These are phyloP conservation scores for Talaromyces funiculosus DNA, from an alignment of 2,329 filamentous ascomycete genomes.

Conservation along the genomic window DNA sequence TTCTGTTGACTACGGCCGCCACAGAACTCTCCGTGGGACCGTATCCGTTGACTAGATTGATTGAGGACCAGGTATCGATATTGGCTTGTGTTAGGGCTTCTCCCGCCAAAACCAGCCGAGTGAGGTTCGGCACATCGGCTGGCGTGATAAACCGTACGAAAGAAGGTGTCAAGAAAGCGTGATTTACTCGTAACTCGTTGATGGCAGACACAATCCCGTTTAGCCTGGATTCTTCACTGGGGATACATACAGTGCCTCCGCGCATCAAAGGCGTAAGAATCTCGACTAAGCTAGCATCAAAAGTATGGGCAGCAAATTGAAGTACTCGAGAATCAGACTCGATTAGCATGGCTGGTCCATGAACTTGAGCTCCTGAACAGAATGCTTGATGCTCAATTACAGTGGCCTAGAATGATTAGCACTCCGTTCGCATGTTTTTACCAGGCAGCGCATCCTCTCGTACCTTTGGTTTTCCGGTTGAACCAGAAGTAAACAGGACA, in stretches of 20 bases:
- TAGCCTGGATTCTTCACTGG: slow-evolving; percentile 43
- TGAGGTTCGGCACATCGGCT: slow-evolving; percentile 26
- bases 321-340: slow-evolving; percentile 53
- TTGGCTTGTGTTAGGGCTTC: slow-evolving; percentile 40
- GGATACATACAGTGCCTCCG: slow-evolving; percentile 57
- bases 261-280: slow-evolving; percentile 51
- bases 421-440: slow-evolving; percentile 56
- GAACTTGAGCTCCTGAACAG: slow-evolving; percentile 48
- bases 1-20: slow-evolving; percentile 17
- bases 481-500: slow-evolving; percentile 56
- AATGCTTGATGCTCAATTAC: slow-evolving; percentile 58
- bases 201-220: slow-evolving; percentile 32
- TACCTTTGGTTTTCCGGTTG: slow-evolving; percentile 49
- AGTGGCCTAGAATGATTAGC: slow-evolving; percentile 43
- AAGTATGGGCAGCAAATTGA: slow-evolving; percentile 52
- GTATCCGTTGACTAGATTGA: slow-evolving; percentile 12
- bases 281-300: slow-evolving; percentile 51
- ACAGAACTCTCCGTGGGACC: slow-evolving; percentile 13
- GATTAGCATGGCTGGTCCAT: slow-evolving; percentile 49
- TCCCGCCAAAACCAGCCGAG: slow-evolving; percentile 37
- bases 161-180: slow-evolving; percentile 56
- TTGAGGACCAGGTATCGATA: slow-evolving; percentile 12
- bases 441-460: slow-evolving; percentile 49
- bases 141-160: slow-evolving; percentile 47
- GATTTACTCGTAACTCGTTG: slow-evolving; percentile 47